Conservation (phyloP, 306 rosid species). For the Oemleria cerasiformis region DNA sequence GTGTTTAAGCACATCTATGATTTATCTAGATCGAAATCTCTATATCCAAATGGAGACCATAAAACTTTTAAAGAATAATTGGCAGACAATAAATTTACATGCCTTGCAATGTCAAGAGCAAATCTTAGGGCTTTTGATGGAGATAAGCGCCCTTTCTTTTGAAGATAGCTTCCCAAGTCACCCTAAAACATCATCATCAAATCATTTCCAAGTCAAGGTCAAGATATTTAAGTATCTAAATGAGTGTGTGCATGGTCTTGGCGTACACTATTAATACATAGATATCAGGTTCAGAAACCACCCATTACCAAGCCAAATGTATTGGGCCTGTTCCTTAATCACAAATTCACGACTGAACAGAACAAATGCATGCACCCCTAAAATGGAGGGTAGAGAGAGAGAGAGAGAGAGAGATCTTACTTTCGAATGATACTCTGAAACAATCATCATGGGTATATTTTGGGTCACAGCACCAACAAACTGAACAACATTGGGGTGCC, state of each 20-base stretch:
- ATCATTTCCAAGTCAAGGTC: slow-evolving; percentile 29
- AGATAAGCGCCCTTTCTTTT: slow-evolving; percentile 88
- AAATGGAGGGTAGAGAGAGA: slow-evolving; percentile 2
- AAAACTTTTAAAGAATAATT: slow-evolving; percentile 16
- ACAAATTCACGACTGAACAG: not conserved
- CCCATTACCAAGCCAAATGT: not conserved
- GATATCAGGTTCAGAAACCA: not conserved
- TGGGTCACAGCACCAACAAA: slow-evolving; percentile 99
- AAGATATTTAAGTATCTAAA: slow-evolving; percentile 8
- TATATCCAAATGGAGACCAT: not conserved
- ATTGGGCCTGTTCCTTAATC: not conserved
- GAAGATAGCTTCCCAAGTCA: slow-evolving; percentile 79
- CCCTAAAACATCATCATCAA: slow-evolving; percentile 57
- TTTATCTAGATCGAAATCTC: not conserved
- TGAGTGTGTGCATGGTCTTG: not conserved
- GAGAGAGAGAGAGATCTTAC: slow-evolving; percentile 44
- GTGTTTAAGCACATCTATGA: not conserved
- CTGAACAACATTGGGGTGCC: slow-evolving; percentile 95
- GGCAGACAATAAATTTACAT: slow-evolving; percentile 33
- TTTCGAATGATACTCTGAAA: slow-evolving; percentile 85
- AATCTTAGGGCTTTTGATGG: slow-evolving; percentile 82
- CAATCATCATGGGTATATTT: slow-evolving; percentile 98
- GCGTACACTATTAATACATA: not conserved
- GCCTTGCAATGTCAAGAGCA: slow-evolving; percentile 93
- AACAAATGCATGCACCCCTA: not conserved